These are phyloP conservation scores for Fusarium devonianum DNA, from an alignment of 2,329 filamentous ascomycete species.

Conservation along the genomic window DNA sequence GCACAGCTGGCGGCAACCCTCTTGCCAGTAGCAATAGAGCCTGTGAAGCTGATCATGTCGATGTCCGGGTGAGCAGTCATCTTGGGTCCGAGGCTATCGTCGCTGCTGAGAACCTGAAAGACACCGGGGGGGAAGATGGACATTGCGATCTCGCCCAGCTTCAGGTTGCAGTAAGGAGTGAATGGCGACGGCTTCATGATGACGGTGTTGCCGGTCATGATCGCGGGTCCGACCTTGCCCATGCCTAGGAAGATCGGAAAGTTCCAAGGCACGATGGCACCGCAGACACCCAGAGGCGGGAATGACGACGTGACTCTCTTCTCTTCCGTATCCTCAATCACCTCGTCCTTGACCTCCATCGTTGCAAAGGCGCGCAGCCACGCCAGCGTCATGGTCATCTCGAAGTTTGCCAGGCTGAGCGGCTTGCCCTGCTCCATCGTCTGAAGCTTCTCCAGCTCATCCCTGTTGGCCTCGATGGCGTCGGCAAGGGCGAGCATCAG, in stretches of 20 bases:
- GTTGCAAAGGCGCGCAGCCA: background rate
- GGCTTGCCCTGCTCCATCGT: constrained; percentile 41
- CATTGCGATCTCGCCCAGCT: constrained; percentile 64
- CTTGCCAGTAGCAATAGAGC: constrained; percentile 66
- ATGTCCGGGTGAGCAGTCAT: constrained; percentile 65
- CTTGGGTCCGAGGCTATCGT: constrained; percentile 65
- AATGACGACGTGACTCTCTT: background rate
- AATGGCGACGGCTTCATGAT: constrained; percentile 66
- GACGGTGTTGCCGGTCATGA: constrained; percentile 63
- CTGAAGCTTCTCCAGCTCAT: constrained; percentile 34
- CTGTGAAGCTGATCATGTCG: constrained; percentile 69
- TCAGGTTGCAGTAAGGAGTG: constrained; percentile 64
- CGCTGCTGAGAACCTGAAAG: constrained; percentile 65
- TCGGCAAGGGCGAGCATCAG: constrained; percentile 40
- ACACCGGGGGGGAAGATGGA: constrained; percentile 68
- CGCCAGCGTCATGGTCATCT: constrained; percentile 6
- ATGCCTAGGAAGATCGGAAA: constrained; percentile 29
- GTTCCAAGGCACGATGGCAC: constrained; percentile 38
- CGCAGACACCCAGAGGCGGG: constrained; percentile 24
- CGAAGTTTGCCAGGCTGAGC: constrained; percentile 14
- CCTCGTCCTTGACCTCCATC: constrained; percentile 23
- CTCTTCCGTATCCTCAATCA: constrained; percentile 26
- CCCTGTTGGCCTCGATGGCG: constrained; percentile 36
- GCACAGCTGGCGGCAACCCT: constrained; percentile 63
- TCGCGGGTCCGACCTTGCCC: constrained; percentile 61